phyloP scores from a whole-genome alignment of 1,284 basidiomycete genomes.

The Heterobasidion occidentale region DNA sequence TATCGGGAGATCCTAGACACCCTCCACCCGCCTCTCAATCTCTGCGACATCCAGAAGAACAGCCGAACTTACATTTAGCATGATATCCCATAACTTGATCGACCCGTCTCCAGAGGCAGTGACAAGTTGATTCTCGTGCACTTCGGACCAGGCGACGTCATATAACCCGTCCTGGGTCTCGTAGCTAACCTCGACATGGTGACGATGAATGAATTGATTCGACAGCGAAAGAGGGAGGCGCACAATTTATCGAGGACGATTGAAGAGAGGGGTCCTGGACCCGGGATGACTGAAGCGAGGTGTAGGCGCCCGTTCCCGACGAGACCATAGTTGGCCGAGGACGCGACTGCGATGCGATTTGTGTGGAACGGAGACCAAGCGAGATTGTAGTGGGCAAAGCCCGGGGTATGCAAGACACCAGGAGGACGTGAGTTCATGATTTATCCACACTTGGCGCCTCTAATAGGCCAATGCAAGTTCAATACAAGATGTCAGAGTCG shows the following conservation, averaged over 20 bases:
- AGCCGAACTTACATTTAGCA: conserved; percentile 62
- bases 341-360: conserved; percentile 76
- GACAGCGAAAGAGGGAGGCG: conserved; percentile 6
- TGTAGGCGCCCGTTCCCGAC: conserved; percentile 91
- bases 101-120: conserved; percentile 90
- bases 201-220: conserved; percentile 15
- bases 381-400: conserved; percentile 83
- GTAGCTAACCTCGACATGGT: conserved; percentile 43
- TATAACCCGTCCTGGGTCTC: conserved; percentile 94
- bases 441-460: too few species aligned
- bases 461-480: too few species aligned
- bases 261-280: conserved; percentile 33
- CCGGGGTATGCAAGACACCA: conserved; percentile 59
- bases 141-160: conserved; percentile 88
- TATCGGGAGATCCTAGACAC: conserved; percentile 75
- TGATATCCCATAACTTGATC: conserved; percentile 87
- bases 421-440: conserved; percentile 18
- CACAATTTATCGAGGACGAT: conserved; percentile 64
- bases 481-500: too few species aligned
- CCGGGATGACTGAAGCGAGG: conserved; percentile 48
- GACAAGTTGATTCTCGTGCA: conserved; percentile 91
- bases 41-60: conserved; percentile 1
- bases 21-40: conserved; percentile 20
- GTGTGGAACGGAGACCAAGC: conserved; percentile 93
- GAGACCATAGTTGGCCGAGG: conserved; percentile 90